Conservation (phyloP, 495 filamentous ascomycete species). For the Poronia punctata region DNA sequence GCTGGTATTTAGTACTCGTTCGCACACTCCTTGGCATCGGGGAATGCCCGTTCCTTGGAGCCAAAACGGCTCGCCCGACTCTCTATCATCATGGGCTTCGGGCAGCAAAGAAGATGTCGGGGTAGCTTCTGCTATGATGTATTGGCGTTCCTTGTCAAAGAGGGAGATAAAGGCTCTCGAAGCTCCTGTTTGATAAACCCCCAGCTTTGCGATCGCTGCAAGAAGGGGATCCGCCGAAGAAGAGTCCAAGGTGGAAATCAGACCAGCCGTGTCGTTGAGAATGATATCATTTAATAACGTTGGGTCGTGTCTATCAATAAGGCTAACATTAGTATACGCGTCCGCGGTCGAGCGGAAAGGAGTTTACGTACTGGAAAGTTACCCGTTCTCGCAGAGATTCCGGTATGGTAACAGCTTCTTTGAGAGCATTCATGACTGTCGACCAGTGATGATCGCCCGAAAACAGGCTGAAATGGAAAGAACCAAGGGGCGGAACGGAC, state of each 20-base stretch:
- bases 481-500: too few relatives aligned
- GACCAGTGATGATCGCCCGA: too few relatives aligned
- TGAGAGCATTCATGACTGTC: too few relatives aligned
- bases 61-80: conserved; percentile 27
- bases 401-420: too few relatives aligned
- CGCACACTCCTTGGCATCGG: conserved; percentile 40
- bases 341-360: too few relatives aligned
- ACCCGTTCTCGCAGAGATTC: too few relatives aligned
- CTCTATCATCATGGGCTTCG: conserved; percentile 20
- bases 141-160: conserved; percentile 49
- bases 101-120: conserved; percentile 37
- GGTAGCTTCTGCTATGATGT: conserved; percentile 56
- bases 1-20: conserved; percentile 28
- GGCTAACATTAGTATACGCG: too few relatives aligned
- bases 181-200: conserved; percentile 41
- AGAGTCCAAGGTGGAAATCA: conserved; percentile 14
- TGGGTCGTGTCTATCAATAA: conserved; percentile 9
- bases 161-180: conserved; percentile 52
- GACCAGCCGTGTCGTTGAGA: conserved; percentile 20
- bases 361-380: too few relatives aligned
- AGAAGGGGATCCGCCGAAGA: conserved; percentile 48
- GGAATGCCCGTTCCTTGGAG: conserved; percentile 38
- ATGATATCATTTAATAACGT: conserved; percentile 6
- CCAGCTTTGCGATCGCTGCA: conserved; percentile 56
- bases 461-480: too few relatives aligned